Evolutionary conservation across 2,329 filamentous ascomycete genomes (phyloP).

Genomic region (Fusarium ramigenum): DNA sequence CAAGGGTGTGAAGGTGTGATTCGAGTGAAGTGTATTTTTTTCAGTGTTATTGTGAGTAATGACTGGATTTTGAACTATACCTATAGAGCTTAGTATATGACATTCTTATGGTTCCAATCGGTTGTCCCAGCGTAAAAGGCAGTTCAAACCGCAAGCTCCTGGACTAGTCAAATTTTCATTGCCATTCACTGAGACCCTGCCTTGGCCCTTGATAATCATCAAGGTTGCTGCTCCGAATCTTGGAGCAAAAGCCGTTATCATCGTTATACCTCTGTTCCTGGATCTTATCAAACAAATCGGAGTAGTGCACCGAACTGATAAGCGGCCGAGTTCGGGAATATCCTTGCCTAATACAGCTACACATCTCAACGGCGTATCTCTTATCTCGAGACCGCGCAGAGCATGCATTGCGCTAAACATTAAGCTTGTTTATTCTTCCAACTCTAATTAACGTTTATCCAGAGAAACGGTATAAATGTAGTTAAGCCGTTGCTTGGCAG

Average conservation of each 20-base stretch:
- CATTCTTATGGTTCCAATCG: background rate
- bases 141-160: background rate
- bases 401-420: background rate
- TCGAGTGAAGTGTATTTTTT: rapidly evolving
- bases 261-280: rapidly evolving
- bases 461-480: background rate
- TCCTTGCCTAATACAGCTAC: background rate
- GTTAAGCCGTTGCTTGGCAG: background rate
- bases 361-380: background rate
- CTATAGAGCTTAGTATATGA: background rate
- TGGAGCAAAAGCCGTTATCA: background rate
- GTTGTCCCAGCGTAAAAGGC: background rate
- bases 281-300: background rate
- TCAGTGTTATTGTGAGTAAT: background rate
- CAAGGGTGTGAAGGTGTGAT: background rate
- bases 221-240: background rate
- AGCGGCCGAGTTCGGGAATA: background rate
- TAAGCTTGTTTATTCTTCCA: background rate
- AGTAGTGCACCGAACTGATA: background rate
- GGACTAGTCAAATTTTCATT: background rate
- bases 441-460: background rate
- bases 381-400: background rate
- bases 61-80: background rate
- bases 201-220: background rate
- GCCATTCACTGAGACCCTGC: too few species aligned